phyloP scores from a whole-genome alignment of 805 yeast genomes.

The Candida qinlingensis region DNA sequence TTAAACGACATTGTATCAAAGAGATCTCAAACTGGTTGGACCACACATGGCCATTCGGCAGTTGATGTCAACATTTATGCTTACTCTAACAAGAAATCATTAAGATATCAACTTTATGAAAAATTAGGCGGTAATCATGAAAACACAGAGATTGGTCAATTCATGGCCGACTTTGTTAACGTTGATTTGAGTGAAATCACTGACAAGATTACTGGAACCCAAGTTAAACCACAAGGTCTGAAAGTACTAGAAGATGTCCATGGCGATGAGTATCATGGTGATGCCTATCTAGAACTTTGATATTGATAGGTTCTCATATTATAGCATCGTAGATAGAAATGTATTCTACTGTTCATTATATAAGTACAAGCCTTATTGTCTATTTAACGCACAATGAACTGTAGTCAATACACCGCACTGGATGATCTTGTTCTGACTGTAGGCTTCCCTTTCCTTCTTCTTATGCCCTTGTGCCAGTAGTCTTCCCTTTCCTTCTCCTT shows the following conservation, averaged over 20 bases:
- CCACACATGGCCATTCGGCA: constrained; percentile 94
- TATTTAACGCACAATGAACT: too few relatives aligned
- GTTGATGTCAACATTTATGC: constrained; percentile 93
- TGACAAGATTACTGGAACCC: constrained; percentile 40
- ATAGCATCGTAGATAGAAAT: too few relatives aligned
- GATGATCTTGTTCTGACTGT: too few relatives aligned
- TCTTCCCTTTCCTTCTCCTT: background rate
- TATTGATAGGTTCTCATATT: too few relatives aligned
- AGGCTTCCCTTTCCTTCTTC: background rate
- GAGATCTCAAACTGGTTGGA: constrained; percentile 94
- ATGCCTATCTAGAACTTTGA: too few relatives aligned
- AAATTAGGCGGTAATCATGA: constrained; percentile 76
- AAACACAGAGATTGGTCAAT: constrained; percentile 78
- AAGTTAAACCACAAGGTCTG: constrained; percentile 30
- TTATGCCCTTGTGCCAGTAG: background rate
- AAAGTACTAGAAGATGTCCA: constrained; percentile 1
- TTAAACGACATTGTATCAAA: constrained; percentile 67
- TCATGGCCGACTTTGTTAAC: constrained; percentile 51
- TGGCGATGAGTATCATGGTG: constrained; percentile 6
- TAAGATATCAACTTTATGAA: constrained; percentile 34
- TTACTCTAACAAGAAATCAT: constrained; percentile 50
- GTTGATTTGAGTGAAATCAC: constrained; percentile 47
- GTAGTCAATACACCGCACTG: too few relatives aligned
- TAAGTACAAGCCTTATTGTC: too few relatives aligned
- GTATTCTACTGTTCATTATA: too few relatives aligned